phyloP scores from a whole-genome alignment of 495 filamentous ascomycete species.

The Tricharina praecox region DNA sequence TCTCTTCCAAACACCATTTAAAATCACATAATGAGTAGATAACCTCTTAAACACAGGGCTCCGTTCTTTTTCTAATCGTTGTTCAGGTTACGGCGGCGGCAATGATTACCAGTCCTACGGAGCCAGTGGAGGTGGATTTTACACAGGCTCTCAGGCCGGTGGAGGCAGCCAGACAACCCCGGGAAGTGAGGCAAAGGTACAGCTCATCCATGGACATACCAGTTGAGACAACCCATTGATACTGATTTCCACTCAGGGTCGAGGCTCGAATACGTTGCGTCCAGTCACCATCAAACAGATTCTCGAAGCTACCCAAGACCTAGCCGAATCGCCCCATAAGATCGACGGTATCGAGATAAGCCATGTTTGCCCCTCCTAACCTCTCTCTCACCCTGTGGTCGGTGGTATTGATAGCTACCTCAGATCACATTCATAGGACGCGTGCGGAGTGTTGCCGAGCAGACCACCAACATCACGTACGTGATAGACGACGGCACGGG shows the following conservation, averaged over 20 bases:
- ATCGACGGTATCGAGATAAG: constrained; percentile 56
- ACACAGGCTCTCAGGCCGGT: constrained; percentile 40
- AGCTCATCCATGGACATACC: not conserved
- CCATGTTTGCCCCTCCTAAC: constrained; percentile 30
- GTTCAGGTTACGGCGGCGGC: constrained; percentile 22
- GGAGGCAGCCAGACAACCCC: constrained; percentile 32
- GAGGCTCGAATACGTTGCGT: constrained; percentile 56
- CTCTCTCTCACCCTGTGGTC: not conserved
- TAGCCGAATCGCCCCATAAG: constrained; percentile 29
- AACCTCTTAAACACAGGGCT: too few species aligned
- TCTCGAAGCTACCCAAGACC: constrained; percentile 61
- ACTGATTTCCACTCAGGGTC: constrained; percentile 27
- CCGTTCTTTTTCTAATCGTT: too few species aligned
- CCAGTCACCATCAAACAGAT: constrained; percentile 92
- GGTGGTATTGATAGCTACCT: too few species aligned
- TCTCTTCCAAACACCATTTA: too few species aligned
- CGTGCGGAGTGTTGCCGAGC: constrained; percentile 68
- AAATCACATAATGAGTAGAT: too few species aligned
- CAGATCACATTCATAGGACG: constrained; percentile 76
- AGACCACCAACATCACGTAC: constrained; percentile 82
- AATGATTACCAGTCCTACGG: constrained; percentile 5
- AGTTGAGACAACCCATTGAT: too few species aligned
- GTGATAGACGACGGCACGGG: constrained; percentile 90
- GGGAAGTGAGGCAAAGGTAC: constrained; percentile 13
- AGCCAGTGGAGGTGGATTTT: constrained; percentile 30